These are phyloP conservation scores for Rosa hybrid DNA, from an alignment of 331 rosid species.

Conservation along the genomic window DNA sequence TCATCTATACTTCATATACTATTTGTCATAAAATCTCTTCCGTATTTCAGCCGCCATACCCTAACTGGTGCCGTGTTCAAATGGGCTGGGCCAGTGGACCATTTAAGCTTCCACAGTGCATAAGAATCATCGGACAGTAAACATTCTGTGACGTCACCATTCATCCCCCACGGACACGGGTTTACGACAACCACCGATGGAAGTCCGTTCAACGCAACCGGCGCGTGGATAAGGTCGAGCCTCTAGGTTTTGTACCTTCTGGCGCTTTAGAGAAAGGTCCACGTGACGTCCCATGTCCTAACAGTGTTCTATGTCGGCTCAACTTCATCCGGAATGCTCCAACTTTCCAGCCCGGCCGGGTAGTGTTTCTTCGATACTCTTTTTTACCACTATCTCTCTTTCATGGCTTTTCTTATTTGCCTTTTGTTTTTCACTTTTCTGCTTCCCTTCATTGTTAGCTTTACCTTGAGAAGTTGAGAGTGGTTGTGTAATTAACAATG, in stretches of 20 bases:
- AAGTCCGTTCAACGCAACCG: conserved; percentile 22
- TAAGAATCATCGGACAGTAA: not conserved
- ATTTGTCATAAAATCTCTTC: too few species aligned
- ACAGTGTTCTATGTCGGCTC: conserved; percentile 18
- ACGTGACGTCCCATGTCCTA: conserved; percentile 33
- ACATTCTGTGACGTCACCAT: conserved; percentile 17
- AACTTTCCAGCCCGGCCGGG: not conserved
- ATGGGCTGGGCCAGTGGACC: not conserved
- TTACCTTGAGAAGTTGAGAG: not conserved
- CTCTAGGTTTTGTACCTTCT: not conserved
- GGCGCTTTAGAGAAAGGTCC: conserved; percentile 10
- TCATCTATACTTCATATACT: too few species aligned
- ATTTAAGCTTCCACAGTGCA: not conserved
- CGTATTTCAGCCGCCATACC: not conserved
- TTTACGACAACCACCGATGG: not conserved
- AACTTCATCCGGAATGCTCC: not conserved
- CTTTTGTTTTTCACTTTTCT: not conserved
- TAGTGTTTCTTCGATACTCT: not conserved
- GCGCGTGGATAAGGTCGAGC: conserved; percentile 5
- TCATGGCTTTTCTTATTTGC: not conserved
- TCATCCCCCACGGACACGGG: not conserved
- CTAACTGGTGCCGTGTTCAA: not conserved
- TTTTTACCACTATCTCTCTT: not conserved
- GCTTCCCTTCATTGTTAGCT: not conserved
- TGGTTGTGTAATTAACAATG: too few species aligned